Evolutionary conservation across 202 grass and related monocot species (phyloP).

Genomic region (Tripidium arundinaceum): DNA sequence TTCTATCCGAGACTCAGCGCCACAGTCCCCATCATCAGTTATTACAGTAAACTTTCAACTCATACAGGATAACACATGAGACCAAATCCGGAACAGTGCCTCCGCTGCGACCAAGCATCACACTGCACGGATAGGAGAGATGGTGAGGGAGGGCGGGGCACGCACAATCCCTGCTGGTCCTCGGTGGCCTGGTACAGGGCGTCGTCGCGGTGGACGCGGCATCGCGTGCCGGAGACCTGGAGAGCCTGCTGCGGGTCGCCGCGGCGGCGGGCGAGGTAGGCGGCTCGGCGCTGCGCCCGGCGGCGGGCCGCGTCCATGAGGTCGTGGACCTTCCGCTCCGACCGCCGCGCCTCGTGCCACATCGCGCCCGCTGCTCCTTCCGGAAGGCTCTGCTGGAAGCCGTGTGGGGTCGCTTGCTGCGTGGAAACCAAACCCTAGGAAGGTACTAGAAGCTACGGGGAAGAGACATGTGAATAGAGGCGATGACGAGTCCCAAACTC

Average conservation of each 20-base stretch:
- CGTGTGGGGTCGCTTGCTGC: not conserved
- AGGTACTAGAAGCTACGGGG: not conserved
- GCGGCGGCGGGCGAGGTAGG: slow-evolving; percentile 74
- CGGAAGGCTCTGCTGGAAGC: slow-evolving; percentile 16
- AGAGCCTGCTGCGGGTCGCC: slow-evolving; percentile 80
- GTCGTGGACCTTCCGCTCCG: slow-evolving; percentile 87
- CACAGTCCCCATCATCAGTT: not conserved
- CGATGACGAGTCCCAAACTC: too few species aligned
- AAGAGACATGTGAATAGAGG: not conserved
- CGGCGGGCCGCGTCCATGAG: slow-evolving; percentile 88
- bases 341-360: slow-evolving; percentile 95
- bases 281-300: slow-evolving; percentile 71
- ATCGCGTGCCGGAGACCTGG: slow-evolving; percentile 63
- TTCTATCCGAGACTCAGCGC: not conserved
- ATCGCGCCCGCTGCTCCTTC: slow-evolving; percentile 35
- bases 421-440: slow-evolving; percentile 36
- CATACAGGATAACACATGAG: not conserved
- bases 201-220: slow-evolving; percentile 77
- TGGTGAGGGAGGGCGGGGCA: not conserved
- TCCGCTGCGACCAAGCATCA: not conserved
- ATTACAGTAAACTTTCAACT: not conserved
- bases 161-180: slow-evolving; percentile 89
- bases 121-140: not conserved
- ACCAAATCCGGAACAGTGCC: not conserved
- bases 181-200: slow-evolving; percentile 90